Conservation (phyloP, 1,139 yeast genomes). For the Yueomyces sp. region DNA sequence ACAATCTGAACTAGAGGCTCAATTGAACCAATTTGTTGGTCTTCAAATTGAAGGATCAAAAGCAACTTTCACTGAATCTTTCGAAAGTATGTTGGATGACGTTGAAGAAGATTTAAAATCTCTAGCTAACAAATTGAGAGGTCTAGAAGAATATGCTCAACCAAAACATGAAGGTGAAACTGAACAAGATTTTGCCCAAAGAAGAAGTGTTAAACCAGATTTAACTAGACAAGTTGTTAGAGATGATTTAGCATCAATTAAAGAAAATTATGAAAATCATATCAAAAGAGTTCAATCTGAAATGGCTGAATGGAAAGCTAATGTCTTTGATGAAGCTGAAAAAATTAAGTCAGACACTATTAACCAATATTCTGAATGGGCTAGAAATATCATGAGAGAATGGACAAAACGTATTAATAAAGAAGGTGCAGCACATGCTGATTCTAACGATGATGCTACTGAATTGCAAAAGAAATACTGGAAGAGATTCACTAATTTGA, state of each 20-base stretch:
- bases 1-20: background rate
- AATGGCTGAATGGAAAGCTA: background rate
- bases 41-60: background rate
- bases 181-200: background rate
- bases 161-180: background rate
- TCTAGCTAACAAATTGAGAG: background rate
- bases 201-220: background rate
- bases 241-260: background rate
- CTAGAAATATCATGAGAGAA: background rate
- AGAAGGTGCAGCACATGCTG: conserved; percentile 1
- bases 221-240: background rate
- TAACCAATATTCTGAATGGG: conserved; percentile 1
- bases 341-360: background rate
- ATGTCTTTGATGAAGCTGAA: background rate
- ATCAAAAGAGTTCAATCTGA: background rate
- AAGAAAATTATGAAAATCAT: background rate
- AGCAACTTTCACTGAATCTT: background rate
- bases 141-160: background rate
- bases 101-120: background rate
- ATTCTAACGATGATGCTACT: conserved; percentile 3
- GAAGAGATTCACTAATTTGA: conserved; percentile 12
- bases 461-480: conserved; percentile 8
- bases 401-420: conserved; percentile 1
- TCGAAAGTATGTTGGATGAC: background rate
- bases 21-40: background rate